Evolutionary conservation across 108 stramenopile genomes (phyloP).

Genomic region (Aurantiochytrium sp.): DNA sequence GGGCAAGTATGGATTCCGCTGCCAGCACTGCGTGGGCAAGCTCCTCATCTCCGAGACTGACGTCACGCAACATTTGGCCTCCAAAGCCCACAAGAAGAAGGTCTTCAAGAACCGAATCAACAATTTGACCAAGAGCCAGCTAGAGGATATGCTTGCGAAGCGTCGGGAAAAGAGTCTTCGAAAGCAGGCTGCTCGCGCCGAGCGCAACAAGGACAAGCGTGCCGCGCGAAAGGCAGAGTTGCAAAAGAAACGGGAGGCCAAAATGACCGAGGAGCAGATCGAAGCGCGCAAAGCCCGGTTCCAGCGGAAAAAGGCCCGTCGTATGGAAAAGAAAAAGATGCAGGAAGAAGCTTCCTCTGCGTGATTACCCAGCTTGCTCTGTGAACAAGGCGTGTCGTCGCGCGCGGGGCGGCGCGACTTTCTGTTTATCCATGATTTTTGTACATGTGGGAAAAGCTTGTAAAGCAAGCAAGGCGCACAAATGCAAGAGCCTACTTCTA

Average conservation of each 20-base stretch:
- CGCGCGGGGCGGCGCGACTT: too few relatives aligned
- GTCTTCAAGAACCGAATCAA: neutral
- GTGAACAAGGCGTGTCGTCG: too few relatives aligned
- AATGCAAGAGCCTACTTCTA: too few relatives aligned
- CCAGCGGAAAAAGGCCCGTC: neutral
- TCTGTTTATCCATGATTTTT: too few relatives aligned
- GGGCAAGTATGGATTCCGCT: neutral
- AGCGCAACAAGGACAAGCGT: neutral
- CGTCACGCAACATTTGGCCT: neutral
- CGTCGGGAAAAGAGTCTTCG: neutral
- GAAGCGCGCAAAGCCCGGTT: neutral
- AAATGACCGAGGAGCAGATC: neutral
- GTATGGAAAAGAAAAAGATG: neutral
- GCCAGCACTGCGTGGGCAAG: neutral
- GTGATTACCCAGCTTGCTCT: too few relatives aligned
- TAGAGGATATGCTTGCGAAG: neutral
- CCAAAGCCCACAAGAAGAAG: neutral
- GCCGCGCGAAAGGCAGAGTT: neutral
- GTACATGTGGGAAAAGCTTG: too few relatives aligned
- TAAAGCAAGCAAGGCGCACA: too few relatives aligned
- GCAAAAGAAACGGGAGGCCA: neutral
- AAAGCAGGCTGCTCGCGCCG: neutral
- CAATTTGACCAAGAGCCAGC: neutral
- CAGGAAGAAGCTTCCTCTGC: neutral
- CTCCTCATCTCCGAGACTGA: neutral